Evolutionary conservation across 257 asterid species (phyloP).

Genomic region (Coffea canephora): DNA sequence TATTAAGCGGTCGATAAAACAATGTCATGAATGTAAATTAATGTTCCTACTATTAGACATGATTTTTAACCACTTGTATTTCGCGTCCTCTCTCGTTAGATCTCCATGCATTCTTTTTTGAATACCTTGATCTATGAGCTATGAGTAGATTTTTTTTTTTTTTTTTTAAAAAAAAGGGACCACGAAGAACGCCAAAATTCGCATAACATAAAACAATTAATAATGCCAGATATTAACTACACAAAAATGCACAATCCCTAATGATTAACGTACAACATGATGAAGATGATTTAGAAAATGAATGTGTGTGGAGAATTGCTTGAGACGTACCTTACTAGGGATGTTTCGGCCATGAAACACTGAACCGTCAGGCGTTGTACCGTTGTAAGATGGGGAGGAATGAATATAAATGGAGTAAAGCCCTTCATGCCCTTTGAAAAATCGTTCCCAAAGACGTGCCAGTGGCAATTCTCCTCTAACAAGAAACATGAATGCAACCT

Average conservation of each 20-base stretch:
- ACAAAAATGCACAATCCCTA: not conserved
- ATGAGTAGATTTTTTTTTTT: too few species aligned
- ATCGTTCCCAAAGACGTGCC: constrained; percentile 76
- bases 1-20: not conserved
- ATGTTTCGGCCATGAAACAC: constrained; percentile 62
- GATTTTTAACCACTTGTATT: not conserved
- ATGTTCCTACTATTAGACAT: not conserved
- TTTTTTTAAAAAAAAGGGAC: not conserved
- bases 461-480: constrained; percentile 55
- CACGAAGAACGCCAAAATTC: not conserved
- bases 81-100: constrained; percentile 2
- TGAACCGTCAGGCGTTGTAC: constrained; percentile 34
- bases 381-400: constrained; percentile 46
- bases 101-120: not conserved
- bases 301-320: not conserved
- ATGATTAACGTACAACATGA: not conserved
- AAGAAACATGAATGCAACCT: constrained; percentile 79
- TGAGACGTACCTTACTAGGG: constrained; percentile 63
- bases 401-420: constrained; percentile 66
- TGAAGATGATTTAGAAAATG: not conserved
- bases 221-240: not conserved
- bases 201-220: not conserved
- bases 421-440: constrained; percentile 57
- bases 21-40: too few species aligned
- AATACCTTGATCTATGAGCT: not conserved